Evolutionary conservation across 306 rosid genomes (phyloP).

Genomic region (Delonix regia): DNA sequence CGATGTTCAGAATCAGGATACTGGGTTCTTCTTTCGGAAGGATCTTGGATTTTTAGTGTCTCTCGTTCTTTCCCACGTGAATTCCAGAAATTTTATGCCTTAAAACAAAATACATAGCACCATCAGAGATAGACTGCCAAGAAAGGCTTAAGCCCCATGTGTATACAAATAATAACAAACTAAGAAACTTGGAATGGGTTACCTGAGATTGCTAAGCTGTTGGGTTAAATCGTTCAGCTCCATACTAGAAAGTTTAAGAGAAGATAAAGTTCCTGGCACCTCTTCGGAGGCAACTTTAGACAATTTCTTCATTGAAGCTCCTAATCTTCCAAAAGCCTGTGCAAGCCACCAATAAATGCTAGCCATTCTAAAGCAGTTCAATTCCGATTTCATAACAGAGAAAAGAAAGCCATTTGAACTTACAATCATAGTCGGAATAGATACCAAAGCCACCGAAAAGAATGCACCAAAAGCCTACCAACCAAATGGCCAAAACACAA

Average conservation of each 20-base stretch:
- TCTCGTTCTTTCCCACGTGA: slow-evolving; percentile 24
- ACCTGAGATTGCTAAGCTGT: slow-evolving; percentile 56
- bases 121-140: background rate
- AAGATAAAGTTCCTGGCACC: slow-evolving; percentile 56
- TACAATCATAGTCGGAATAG: slow-evolving; percentile 57
- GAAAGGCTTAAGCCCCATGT: background rate
- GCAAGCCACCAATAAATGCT: slow-evolving; percentile 14
- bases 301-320: slow-evolving; percentile 48
- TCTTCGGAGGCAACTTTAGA: slow-evolving; percentile 52
- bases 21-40: slow-evolving; percentile 30
- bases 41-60: slow-evolving; percentile 33
- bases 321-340: slow-evolving; percentile 59
- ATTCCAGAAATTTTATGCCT: slow-evolving; percentile 47
- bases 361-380: background rate
- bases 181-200: background rate
- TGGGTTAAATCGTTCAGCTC: slow-evolving; percentile 58
- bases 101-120: slow-evolving; percentile 13
- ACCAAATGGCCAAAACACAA: background rate
- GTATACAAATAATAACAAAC: background rate
- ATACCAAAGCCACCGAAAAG: slow-evolving; percentile 47
- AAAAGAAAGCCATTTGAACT: slow-evolving; percentile 12
- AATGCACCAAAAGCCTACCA: slow-evolving; percentile 56
- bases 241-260: slow-evolving; percentile 60
- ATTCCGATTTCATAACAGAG: background rate
- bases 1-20: slow-evolving; percentile 24